phyloP scores from a whole-genome alignment of 768 basidiomycete genomes.

The Lactifluus hygrophoroides region DNA sequence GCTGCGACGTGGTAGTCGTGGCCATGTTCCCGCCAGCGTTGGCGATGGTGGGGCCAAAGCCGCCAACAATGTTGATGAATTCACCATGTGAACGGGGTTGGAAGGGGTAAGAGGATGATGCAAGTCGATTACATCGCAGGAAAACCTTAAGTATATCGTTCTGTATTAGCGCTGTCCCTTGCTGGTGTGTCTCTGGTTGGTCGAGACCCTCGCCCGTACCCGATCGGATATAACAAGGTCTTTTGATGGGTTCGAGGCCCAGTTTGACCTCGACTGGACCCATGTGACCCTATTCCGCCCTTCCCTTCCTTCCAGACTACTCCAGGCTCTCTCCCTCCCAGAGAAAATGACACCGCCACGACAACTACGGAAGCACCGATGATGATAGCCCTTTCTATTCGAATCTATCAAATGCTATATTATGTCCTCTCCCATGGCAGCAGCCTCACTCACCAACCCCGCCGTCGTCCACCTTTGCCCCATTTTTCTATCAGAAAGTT shows the following conservation, averaged over 20 bases:
- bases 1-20: slow-evolving; percentile 9
- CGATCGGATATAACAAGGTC: slow-evolving; percentile 12
- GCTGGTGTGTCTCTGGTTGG: not conserved
- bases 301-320: slow-evolving; percentile 2
- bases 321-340: not conserved
- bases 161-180: not conserved
- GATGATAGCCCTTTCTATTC: too few species aligned
- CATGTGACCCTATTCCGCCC: not conserved
- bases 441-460: slow-evolving; percentile 41
- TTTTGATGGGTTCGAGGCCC: slow-evolving; percentile 1
- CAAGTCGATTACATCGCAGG: slow-evolving; percentile 7
- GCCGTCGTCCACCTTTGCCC: slow-evolving; percentile 69
- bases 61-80: slow-evolving; percentile 1
- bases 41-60: slow-evolving; percentile 1
- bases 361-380: not conserved
- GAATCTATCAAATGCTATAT: too few species aligned
- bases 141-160: slow-evolving; percentile 16
- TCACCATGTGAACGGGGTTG: slow-evolving; percentile 1
- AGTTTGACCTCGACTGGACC: not conserved
- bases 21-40: not conserved
- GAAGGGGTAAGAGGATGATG: not conserved
- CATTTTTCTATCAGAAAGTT: slow-evolving; percentile 85
- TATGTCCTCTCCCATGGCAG: too few species aligned
- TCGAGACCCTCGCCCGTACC: slow-evolving; percentile 8
- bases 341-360: not conserved